A percentile compares a stretch with the other conserved stretches of the same genome.
Conservation (phyloP, 2,329 filamentous ascomycete species). For the Fusarium cyanostomum region DNA sequence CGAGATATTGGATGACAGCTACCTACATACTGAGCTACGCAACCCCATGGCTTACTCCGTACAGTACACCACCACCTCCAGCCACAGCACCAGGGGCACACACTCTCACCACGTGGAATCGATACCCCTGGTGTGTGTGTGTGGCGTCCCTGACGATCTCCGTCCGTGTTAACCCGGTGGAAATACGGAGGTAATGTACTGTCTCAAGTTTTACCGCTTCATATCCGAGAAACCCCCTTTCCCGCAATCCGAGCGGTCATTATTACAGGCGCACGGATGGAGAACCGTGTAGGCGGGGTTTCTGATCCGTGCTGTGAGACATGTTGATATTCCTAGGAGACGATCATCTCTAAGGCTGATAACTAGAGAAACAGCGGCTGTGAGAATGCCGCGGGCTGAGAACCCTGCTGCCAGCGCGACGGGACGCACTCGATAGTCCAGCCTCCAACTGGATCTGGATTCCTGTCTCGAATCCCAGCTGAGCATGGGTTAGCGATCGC, state of each 20-base stretch:
- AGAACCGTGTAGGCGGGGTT: slow-evolving; percentile 15
- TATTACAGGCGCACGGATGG: slow-evolving; percentile 34
- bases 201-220: slow-evolving; percentile 26
- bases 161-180: slow-evolving; percentile 29
- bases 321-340: slow-evolving; percentile 5
- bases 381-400: not conserved
- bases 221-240: slow-evolving; percentile 27
- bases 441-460: slow-evolving; percentile 15
- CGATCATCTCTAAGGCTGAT: slow-evolving; percentile 5
- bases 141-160: slow-evolving; percentile 38
- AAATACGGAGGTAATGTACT: slow-evolving; percentile 6
- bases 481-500: slow-evolving; percentile 9
- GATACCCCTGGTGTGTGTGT: slow-evolving; percentile 14
- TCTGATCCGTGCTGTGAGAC: slow-evolving; percentile 22
- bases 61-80: slow-evolving; percentile 27
- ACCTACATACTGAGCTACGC: slow-evolving; percentile 16
- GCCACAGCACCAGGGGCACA: slow-evolving; percentile 29
- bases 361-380: not conserved
- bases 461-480: slow-evolving; percentile 10
- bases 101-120: slow-evolving; percentile 30
- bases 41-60: not conserved
- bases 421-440: slow-evolving; percentile 24
- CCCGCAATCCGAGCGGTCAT: slow-evolving; percentile 18
- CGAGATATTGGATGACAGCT: slow-evolving; percentile 11
- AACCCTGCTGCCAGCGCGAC: slow-evolving; percentile 11